Base-by-base conservation (phyloP, 805 yeast genomes). In the Yamadazyma phyllophila region DNA sequence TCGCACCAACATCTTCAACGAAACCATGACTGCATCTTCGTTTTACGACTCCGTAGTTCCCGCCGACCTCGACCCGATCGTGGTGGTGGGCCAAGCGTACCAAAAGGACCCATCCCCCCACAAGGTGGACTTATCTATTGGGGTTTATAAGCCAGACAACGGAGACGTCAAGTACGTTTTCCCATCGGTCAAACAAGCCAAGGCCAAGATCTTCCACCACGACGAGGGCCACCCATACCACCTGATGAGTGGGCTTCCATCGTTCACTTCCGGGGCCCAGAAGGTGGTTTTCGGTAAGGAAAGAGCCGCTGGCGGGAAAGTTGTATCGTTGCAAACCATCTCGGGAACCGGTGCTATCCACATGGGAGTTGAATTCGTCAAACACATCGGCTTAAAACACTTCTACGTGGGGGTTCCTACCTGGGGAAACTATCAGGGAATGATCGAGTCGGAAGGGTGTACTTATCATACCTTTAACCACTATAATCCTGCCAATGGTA, bases 161-260 rank as follows among this genome's bases (percentile, higher is more conserved):
- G 75, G 74, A 2, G 55, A 57, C 27, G 52, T 59, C n/a, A 52
- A 49, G 31, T 67, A 61, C 53, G 57, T 64, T 8, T 69, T 71
- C 50, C 76, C 76, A 12, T 55, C 67, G 29, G 72, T 73, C 24
- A 50, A 55, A 17, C 51, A 54, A 41, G 74, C 76, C 39, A 71
- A 73, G 51, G 50, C 59, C 34, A 49, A 49, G 14, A 60, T 72
- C 36, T 50, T 52, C 34, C 49, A 53, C 10, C 59, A 67, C 36
- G 73, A 71, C 46, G 73, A 74, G 3, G 76, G 77, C 30, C 77
- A 72, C 53, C 66, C 70, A 56, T 73, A 73, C 60, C 71, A 71
- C 43, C 58, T 54, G 47, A 69, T 70, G 70, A 50, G 63, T 11
- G 78, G 78, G 10, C 60, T 71, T 34, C 67, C 72, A 2, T 71